Percentiles rank a stretch among this genome's conserved stretches.
These are phyloP conservation scores for Thelephora aurantiotincta DNA, from an alignment of 768 basidiomycete species.

Conservation along the genomic window DNA sequence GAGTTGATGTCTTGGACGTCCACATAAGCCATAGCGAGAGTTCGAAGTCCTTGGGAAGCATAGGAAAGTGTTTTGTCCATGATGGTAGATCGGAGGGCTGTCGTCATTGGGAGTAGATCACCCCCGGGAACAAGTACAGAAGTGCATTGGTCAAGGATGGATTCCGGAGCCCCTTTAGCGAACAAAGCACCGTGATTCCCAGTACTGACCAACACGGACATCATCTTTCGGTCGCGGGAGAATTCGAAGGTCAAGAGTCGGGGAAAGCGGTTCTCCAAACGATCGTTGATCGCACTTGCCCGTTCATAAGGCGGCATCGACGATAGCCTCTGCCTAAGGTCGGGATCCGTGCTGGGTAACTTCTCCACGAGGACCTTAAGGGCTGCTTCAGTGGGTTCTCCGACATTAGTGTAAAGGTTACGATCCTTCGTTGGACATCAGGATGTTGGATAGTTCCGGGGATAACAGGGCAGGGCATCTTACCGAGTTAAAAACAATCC, in stretches of 20 bases:
- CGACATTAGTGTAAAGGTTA: constrained; percentile 64
- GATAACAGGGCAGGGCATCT: constrained; percentile 11
- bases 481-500: constrained; percentile 72
- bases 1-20: constrained; percentile 66
- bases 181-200: constrained; percentile 65
- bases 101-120: constrained; percentile 48
- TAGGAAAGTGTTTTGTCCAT: constrained; percentile 57
- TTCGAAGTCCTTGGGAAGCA: constrained; percentile 73
- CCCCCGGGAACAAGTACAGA: constrained; percentile 50
- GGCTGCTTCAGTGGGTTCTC: constrained; percentile 96
- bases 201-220: constrained; percentile 83
- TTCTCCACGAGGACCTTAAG: constrained; percentile 93
- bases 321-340: constrained; percentile 41
- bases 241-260: constrained; percentile 95
- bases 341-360: constrained; percentile 58
- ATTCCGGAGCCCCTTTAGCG: constrained; percentile 95
- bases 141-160: constrained; percentile 80
- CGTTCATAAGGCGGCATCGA: constrained; percentile 44
- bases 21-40: constrained; percentile 82
- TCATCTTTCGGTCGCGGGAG: constrained; percentile 96
- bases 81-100: constrained; percentile 42
- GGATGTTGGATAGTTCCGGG: constrained; percentile 1
- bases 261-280: constrained; percentile 60
- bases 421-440: constrained; percentile 44
- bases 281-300: constrained; percentile 74